Conservation (phyloP, 2,329 filamentous ascomycete genomes). For the Scedosporium aurantiacum region DNA sequence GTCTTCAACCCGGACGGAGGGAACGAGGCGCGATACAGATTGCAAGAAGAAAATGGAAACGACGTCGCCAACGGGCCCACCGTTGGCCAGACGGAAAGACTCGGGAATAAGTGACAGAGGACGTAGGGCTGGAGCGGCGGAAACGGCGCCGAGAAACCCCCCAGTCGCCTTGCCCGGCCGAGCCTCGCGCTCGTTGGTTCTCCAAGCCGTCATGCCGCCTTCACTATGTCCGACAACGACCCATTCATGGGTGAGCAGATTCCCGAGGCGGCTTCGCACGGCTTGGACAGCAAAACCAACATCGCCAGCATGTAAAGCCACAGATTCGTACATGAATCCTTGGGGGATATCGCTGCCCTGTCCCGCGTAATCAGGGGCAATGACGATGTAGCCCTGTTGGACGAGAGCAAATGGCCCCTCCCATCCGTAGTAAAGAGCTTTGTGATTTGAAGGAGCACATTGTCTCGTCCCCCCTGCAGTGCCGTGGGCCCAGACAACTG, state of each 20-base stretch:
- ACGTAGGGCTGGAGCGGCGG: slow-evolving; percentile 9
- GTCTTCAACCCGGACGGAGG: slow-evolving; percentile 10
- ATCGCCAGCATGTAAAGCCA: slow-evolving; percentile 13
- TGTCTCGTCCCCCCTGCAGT: slow-evolving; percentile 13
- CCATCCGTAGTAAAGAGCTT: slow-evolving; percentile 14
- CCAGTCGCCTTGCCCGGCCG: slow-evolving; percentile 7
- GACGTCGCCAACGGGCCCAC: slow-evolving; percentile 6
- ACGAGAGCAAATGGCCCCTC: slow-evolving; percentile 12
- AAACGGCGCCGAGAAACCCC: slow-evolving; percentile 9
- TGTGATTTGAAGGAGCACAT: slow-evolving; percentile 15
- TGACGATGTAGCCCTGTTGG: slow-evolving; percentile 5
- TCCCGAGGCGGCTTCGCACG: slow-evolving; percentile 9
- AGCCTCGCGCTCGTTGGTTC: slow-evolving; percentile 15
- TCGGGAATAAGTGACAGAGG: slow-evolving; percentile 9
- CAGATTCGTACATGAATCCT: slow-evolving; percentile 13
- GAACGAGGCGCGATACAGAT: slow-evolving; percentile 10
- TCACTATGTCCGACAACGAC: slow-evolving; percentile 15
- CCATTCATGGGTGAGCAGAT: slow-evolving; percentile 12
- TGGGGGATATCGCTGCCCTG: slow-evolving; percentile 11
- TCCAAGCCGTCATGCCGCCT: slow-evolving; percentile 15
- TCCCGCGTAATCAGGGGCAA: slow-evolving; percentile 8
- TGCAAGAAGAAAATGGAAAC: slow-evolving; percentile 12
- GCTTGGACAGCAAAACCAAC: slow-evolving; percentile 10
- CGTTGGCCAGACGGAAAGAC: slow-evolving; percentile 6
- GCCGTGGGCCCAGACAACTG: slow-evolving; percentile 16